These are phyloP conservation scores for Asterochloris erici DNA, from an alignment of 139 green algal species.

Conservation along the genomic window DNA sequence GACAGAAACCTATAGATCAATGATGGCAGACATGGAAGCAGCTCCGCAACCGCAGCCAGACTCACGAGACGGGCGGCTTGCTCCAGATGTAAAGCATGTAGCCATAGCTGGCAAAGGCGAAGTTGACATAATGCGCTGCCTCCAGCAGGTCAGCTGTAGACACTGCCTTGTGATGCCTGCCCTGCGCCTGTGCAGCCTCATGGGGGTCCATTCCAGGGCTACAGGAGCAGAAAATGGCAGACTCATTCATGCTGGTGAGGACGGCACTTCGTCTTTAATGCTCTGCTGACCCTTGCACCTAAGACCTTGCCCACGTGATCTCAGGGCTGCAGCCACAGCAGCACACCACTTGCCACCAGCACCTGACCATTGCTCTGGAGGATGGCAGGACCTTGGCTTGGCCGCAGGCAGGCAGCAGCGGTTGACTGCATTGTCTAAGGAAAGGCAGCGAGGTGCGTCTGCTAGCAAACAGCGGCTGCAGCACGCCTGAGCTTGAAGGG, in stretches of 20 bases:
- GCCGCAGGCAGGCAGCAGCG: too few species aligned
- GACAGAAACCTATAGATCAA: background rate
- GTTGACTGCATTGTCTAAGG: too few species aligned
- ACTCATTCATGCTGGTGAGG: background rate
- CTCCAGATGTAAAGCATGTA: conserved; percentile 50
- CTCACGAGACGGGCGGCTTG: conserved; percentile 18
- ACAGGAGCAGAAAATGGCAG: background rate
- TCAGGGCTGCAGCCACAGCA: too few species aligned
- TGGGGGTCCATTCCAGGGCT: conserved; percentile 16
- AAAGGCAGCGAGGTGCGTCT: too few species aligned
- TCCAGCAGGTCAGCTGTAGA: conserved; percentile 20
- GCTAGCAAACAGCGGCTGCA: too few species aligned
- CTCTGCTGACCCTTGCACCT: background rate
- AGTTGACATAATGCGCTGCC: conserved; percentile 37
- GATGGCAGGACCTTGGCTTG: too few species aligned
- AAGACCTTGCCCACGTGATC: background rate
- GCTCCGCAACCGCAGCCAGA: background rate
- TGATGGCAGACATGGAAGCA: background rate
- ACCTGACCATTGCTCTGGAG: too few species aligned
- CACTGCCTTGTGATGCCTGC: conserved; percentile 4
- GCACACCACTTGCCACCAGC: too few species aligned
- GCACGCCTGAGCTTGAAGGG: too few species aligned
- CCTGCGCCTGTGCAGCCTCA: conserved; percentile 4
- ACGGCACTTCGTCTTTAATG: background rate
- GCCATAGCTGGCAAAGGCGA: conserved; percentile 50